Conservation (phyloP, 2,329 filamentous ascomycete species). For the Aureobasidium vineae region DNA sequence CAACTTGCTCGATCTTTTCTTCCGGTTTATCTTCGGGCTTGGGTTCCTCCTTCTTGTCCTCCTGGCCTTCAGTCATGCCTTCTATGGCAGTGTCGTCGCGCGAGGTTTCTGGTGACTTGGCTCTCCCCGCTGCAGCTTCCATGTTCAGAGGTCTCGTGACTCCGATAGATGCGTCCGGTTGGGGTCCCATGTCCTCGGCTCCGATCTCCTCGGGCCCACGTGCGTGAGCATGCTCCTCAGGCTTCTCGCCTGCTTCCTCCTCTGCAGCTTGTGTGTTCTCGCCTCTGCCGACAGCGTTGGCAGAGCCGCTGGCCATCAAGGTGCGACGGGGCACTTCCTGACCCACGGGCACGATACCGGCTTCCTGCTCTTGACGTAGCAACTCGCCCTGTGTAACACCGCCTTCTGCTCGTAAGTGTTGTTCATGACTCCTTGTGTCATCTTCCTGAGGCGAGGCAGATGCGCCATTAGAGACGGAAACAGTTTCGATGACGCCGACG, state of each 20-base stretch:
- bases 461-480: slow-evolving; percentile 71
- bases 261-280: slow-evolving; percentile 37
- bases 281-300: slow-evolving; percentile 33
- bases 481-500: slow-evolving; percentile 74
- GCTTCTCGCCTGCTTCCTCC: slow-evolving; percentile 42
- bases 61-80: neutral
- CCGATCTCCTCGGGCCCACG: slow-evolving; percentile 83
- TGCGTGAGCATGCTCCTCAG: slow-evolving; percentile 69
- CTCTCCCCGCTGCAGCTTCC: slow-evolving; percentile 43
- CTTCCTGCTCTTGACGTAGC: slow-evolving; percentile 80
- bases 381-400: slow-evolving; percentile 81
- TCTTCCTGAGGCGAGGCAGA: slow-evolving; percentile 32
- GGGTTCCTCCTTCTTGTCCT: neutral
- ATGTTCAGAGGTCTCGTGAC: slow-evolving; percentile 39
- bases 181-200: slow-evolving; percentile 80
- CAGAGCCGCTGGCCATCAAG: slow-evolving; percentile 32
- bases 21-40: neutral
- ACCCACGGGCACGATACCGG: slow-evolving; percentile 70
- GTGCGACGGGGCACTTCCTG: slow-evolving; percentile 46
- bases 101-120: neutral
- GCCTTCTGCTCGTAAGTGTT: slow-evolving; percentile 42
- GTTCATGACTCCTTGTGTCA: slow-evolving; percentile 26
- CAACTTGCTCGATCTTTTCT: neutral
- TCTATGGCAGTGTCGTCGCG: neutral
- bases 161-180: slow-evolving; percentile 45